phyloP scores from a whole-genome alignment of 306 rosid species.

The Dalbergia cultrata region DNA sequence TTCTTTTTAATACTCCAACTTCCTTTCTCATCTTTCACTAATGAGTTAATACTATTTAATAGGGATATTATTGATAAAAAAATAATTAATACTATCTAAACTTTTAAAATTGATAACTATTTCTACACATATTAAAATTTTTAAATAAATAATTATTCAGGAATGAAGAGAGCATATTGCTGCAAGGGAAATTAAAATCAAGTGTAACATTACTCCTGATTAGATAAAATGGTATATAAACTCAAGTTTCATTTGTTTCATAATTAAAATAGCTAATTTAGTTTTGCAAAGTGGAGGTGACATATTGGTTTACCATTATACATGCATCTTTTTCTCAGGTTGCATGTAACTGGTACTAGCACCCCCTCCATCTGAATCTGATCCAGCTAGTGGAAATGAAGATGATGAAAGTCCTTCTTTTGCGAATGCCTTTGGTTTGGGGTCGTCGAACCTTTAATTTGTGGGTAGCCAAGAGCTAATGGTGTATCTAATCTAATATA shows the following conservation, averaged over 20 bases:
- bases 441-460: background rate
- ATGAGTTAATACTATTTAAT: too few relatives aligned
- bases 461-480: background rate
- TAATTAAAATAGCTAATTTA: background rate
- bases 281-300: background rate
- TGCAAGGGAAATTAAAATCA: conserved; percentile 54
- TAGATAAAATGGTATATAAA: too few relatives aligned
- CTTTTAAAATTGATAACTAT: too few relatives aligned
- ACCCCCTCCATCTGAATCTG: background rate
- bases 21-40: too few relatives aligned
- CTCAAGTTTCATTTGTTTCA: background rate
- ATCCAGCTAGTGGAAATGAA: background rate
- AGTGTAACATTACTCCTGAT: background rate
- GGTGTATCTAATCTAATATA: background rate
- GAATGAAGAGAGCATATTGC: too few relatives aligned
- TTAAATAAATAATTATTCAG: too few relatives aligned
- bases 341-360: background rate
- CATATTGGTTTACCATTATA: background rate
- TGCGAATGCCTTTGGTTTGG: background rate
- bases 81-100: too few relatives aligned
- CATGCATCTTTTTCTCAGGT: background rate
- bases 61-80: too few relatives aligned
- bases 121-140: too few relatives aligned
- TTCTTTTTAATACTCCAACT: too few relatives aligned
- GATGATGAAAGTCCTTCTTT: background rate